A percentile compares a stretch with the other conserved stretches of the same genome.
Evolutionary conservation across 768 basidiomycete species (phyloP).

Genomic region (Trametes coccinea): DNA sequence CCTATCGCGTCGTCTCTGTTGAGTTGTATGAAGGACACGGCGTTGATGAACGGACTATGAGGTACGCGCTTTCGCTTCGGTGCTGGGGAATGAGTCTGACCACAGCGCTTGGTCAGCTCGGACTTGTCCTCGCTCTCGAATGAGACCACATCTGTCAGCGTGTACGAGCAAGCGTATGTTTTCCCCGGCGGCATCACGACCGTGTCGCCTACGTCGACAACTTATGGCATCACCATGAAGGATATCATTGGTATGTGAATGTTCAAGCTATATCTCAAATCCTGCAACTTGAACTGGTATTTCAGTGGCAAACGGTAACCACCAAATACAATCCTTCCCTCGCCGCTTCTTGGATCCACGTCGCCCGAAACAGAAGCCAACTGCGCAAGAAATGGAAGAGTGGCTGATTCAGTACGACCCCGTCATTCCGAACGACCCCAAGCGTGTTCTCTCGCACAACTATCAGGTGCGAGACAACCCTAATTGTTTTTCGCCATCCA

Average conservation of each 20-base stretch:
- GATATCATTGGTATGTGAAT: constrained; percentile 74
- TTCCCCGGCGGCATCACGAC: constrained; percentile 70
- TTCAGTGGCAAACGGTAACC: constrained; percentile 80
- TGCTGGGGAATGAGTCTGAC: neutral
- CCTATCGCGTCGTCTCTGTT: constrained; percentile 74
- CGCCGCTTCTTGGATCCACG: constrained; percentile 80
- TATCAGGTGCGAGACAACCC: too few species aligned
- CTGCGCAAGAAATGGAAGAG: constrained; percentile 80
- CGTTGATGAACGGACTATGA: constrained; percentile 67
- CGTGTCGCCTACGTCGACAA: constrained; percentile 75
- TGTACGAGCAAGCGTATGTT: constrained; percentile 68
- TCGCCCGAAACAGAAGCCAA: constrained; percentile 74
- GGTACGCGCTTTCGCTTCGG: constrained; percentile 45
- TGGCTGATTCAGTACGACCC: constrained; percentile 85
- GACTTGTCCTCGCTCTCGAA: constrained; percentile 57
- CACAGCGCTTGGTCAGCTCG: constrained; percentile 38
- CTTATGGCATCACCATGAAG: constrained; percentile 84
- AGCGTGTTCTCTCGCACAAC: constrained; percentile 54
- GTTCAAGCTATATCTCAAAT: neutral
- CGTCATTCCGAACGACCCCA: constrained; percentile 67
- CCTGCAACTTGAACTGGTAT: too few species aligned
- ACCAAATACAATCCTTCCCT: constrained; percentile 75
- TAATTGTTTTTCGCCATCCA: too few species aligned
- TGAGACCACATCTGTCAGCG: constrained; percentile 52
- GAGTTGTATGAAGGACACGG: constrained; percentile 84